A percentile compares a stretch with the other conserved stretches of the same genome.
phyloP scores from a whole-genome alignment of 1,139 yeast genomes.

The Scheffersomyces parashehatae region DNA sequence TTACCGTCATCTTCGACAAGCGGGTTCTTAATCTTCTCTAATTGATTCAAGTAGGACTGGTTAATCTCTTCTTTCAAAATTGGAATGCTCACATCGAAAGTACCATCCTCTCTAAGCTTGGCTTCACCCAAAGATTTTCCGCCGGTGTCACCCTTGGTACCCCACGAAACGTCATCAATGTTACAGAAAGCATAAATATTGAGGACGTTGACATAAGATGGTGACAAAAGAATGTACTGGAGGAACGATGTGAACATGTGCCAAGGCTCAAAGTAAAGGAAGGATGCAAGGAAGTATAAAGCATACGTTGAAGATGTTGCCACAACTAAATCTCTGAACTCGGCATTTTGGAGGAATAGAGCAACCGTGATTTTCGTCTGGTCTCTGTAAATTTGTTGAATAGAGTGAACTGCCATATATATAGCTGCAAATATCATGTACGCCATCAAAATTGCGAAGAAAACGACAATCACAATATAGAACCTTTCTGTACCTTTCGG shows the following conservation, averaged over 20 bases:
- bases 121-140: slow-evolving; percentile 52
- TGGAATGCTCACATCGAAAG: slow-evolving; percentile 70
- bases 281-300: slow-evolving; percentile 47
- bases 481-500: slow-evolving; percentile 89
- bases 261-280: slow-evolving; percentile 52
- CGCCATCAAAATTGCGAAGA: slow-evolving; percentile 89
- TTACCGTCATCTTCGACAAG: slow-evolving; percentile 27
- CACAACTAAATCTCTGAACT: slow-evolving; percentile 50
- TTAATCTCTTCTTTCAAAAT: slow-evolving; percentile 61
- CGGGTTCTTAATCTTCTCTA: slow-evolving; percentile 58
- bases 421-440: slow-evolving; percentile 76
- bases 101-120: slow-evolving; percentile 66
- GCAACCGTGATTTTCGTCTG: slow-evolving; percentile 36
- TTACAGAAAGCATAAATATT: slow-evolving; percentile 53
- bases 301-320: slow-evolving; percentile 50
- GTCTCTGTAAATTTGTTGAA: slow-evolving; percentile 33
- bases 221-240: slow-evolving; percentile 48
- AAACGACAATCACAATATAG: slow-evolving; percentile 78
- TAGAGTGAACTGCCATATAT: slow-evolving; percentile 49
- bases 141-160: slow-evolving; percentile 51
- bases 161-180: slow-evolving; percentile 54
- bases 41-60: slow-evolving; percentile 59
- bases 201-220: slow-evolving; percentile 49
- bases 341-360: slow-evolving; percentile 42
- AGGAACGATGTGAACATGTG: slow-evolving; percentile 52